These are phyloP conservation scores for Rhodotorula sp. DNA, from an alignment of 1,284 basidiomycete genomes.

Conservation along the genomic window DNA sequence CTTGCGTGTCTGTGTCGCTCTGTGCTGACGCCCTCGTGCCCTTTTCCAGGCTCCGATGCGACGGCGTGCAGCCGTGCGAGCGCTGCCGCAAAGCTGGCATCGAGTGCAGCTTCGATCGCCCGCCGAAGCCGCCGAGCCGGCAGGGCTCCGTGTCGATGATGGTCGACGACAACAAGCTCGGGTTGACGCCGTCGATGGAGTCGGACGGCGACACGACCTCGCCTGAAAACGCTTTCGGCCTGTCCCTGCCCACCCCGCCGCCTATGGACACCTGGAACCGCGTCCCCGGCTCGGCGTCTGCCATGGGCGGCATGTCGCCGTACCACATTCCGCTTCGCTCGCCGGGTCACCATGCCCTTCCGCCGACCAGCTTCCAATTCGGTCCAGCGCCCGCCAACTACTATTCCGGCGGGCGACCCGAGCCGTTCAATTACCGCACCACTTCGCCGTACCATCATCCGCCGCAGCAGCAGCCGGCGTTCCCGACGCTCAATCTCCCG, in stretches of 20 bases:
- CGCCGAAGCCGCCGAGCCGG: conserved; percentile 17
- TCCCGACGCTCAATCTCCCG: conserved; percentile 19
- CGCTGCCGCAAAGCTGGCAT: conserved; percentile 31
- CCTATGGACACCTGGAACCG: conserved; percentile 15
- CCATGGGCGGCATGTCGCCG: conserved; percentile 11
- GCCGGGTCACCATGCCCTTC: conserved; percentile 15
- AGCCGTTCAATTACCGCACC: conserved; percentile 13
- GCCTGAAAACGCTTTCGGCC: conserved; percentile 25
- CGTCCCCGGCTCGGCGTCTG: neutral
- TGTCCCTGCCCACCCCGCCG: conserved; percentile 31
- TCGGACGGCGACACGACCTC: conserved; percentile 26
- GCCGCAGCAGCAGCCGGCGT: neutral
- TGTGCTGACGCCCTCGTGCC: too few species aligned
- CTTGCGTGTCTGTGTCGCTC: too few species aligned
- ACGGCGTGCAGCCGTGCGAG: conserved; percentile 38
- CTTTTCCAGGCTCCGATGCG: conserved; percentile 32
- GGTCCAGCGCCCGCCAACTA: conserved; percentile 17
- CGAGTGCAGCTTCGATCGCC: conserved; percentile 39
- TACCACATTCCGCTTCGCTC: conserved; percentile 21
- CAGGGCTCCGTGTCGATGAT: conserved; percentile 15
- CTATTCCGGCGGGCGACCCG: conserved; percentile 24
- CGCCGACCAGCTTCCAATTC: conserved; percentile 21
- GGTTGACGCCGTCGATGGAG: conserved; percentile 22
- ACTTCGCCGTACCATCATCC: conserved; percentile 8
- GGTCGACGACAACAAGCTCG: conserved; percentile 20